Conservation (phyloP, 1,139 yeast species). For the Tardiomyces depauwii region DNA sequence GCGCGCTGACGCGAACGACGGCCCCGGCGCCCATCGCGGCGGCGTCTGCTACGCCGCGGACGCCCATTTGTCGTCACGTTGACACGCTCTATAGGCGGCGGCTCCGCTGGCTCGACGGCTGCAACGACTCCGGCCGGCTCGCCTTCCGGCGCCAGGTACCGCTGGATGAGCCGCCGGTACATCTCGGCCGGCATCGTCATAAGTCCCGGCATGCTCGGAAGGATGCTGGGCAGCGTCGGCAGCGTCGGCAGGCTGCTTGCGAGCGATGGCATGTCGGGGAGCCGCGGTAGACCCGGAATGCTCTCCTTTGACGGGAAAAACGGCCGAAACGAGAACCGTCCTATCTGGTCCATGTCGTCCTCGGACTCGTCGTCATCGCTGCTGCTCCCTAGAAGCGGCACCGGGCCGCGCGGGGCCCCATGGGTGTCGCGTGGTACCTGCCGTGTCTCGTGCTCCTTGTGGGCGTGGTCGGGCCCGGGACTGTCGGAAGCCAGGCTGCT, state of each 20-base stretch:
- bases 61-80: constrained; percentile 32
- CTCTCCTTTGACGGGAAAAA: too few relatives aligned
- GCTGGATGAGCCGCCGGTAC: constrained; percentile 10
- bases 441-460: neutral
- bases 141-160: constrained; percentile 15
- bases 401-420: neutral
- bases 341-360: constrained; percentile 23
- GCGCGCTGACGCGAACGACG: constrained; percentile 7
- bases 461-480: neutral
- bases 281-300: constrained; percentile 13
- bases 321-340: constrained; percentile 9
- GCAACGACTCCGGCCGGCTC: constrained; percentile 47
- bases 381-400: constrained; percentile 1
- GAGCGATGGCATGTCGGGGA: constrained; percentile 8
- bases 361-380: constrained; percentile 14
- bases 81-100: constrained; percentile 41
- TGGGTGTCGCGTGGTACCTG: neutral
- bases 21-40: constrained; percentile 10
- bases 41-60: constrained; percentile 3
- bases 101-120: constrained; percentile 36
- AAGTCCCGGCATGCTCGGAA: neutral
- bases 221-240: neutral
- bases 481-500: neutral
- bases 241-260: constrained; percentile 1
- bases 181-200: neutral